phyloP scores from a whole-genome alignment of 1,284 basidiomycete genomes.

The Sporisorium exsertum region DNA sequence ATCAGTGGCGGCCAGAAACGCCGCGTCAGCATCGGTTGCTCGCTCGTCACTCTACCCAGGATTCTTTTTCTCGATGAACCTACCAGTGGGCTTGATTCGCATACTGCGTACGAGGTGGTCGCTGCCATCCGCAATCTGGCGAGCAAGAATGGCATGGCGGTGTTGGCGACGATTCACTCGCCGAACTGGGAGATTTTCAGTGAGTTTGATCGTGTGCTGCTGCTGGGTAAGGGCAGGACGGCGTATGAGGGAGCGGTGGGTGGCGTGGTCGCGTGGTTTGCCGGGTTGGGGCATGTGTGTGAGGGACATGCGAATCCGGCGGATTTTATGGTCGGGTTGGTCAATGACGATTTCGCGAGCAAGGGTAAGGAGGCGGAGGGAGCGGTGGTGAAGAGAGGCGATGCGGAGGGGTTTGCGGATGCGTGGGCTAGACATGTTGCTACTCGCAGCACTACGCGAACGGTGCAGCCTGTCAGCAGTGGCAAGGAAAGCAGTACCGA shows the following conservation, averaged over 20 bases:
- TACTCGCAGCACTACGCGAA: not conserved
- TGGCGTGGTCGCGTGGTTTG: slow-evolving; percentile 55
- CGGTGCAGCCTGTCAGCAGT: not conserved
- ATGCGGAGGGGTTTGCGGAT: slow-evolving; percentile 24
- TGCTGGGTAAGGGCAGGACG: slow-evolving; percentile 63
- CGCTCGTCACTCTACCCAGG: slow-evolving; percentile 67
- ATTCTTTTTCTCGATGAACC: slow-evolving; percentile 71
- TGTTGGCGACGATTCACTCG: slow-evolving; percentile 69
- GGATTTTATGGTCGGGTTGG: slow-evolving; percentile 63
- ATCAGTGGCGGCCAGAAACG: slow-evolving; percentile 71
- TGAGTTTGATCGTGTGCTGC: slow-evolving; percentile 61
- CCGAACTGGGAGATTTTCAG: slow-evolving; percentile 67
- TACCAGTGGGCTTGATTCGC: slow-evolving; percentile 64
- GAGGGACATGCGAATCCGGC: slow-evolving; percentile 63
- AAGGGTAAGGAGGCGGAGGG: not conserved
- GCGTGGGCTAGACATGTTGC: slow-evolving; percentile 8
- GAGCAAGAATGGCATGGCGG: slow-evolving; percentile 56
- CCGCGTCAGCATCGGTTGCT: slow-evolving; percentile 68
- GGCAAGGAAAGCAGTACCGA: not conserved
- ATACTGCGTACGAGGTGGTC: slow-evolving; percentile 67
- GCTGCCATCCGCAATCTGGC: slow-evolving; percentile 58
- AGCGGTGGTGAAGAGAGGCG: slow-evolving; percentile 15
- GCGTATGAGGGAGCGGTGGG: slow-evolving; percentile 55
- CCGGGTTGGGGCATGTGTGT: slow-evolving; percentile 42
- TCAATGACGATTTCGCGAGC: slow-evolving; percentile 62